A percentile compares a stretch with the other conserved stretches of the same genome.
Evolutionary conservation across 331 rosid species (phyloP).

Genomic region (Prunus yedoensis): DNA sequence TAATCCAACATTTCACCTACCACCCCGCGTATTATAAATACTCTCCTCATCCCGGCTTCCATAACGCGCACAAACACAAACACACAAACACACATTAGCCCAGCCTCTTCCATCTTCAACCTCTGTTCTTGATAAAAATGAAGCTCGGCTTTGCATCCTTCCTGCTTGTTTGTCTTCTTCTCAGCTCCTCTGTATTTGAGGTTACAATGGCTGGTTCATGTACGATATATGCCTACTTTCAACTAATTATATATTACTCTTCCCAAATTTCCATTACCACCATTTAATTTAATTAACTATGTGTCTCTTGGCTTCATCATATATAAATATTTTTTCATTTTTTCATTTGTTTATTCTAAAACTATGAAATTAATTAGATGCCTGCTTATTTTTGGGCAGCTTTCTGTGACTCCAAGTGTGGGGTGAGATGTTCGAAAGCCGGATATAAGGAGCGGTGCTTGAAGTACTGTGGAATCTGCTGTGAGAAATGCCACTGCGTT

Average conservation of each 20-base stretch:
- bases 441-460: constrained; percentile 60
- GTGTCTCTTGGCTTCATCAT: not conserved
- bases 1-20: not conserved
- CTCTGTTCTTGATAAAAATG: constrained; percentile 31
- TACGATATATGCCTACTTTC: constrained; percentile 26
- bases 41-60: not conserved
- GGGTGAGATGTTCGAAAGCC: constrained; percentile 60
- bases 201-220: constrained; percentile 59
- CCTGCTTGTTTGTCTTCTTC: constrained; percentile 55
- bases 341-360: not conserved
- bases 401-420: constrained; percentile 58
- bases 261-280: too few species aligned
- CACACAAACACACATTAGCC: not conserved
- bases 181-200: constrained; percentile 50
- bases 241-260: not conserved
- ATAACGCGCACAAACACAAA: not conserved
- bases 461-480: constrained; percentile 79
- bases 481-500: constrained; percentile 70
- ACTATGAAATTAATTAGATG: too few species aligned
- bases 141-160: constrained; percentile 46
- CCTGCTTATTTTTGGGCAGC: constrained; percentile 20
- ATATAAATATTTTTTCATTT: not conserved
- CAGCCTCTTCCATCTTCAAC: not conserved
- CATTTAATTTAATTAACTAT: not conserved
- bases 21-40: not conserved